Percentiles rank a stretch among this genome's conserved stretches.
Conservation (phyloP, 176 grass and related monocot genomes). For the Leersia perrieri region DNA sequence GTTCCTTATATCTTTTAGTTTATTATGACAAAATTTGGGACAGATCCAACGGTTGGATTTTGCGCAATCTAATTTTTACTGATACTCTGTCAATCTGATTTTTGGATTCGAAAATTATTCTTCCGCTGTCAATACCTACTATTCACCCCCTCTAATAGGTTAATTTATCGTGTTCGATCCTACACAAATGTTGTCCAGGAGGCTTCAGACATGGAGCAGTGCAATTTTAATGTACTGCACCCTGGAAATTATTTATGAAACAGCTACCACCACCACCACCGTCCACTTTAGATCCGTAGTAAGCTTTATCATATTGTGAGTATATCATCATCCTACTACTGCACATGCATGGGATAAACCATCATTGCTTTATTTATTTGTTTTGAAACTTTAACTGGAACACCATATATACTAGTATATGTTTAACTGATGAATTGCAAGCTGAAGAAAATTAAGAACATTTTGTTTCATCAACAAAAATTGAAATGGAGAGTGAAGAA, state of each 20-base stretch:
- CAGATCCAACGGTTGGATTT: no score
- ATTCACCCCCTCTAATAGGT: no score
- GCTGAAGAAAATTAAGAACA: no score
- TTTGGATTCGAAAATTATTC: no score
- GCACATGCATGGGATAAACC: not conserved
- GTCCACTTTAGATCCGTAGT: constrained; percentile 11
- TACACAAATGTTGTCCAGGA: constrained; percentile 9
- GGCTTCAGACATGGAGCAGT: constrained; percentile 15
- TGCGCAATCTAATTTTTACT: no score
- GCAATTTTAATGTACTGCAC: constrained; percentile 31
- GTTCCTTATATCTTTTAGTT: no score
- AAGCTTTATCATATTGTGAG: not conserved
- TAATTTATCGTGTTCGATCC: no score
- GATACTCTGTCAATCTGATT: no score
- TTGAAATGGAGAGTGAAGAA: not conserved
- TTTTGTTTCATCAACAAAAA: no score
- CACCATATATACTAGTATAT: no score
- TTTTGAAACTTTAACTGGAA: not conserved
- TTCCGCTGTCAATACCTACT: no score
- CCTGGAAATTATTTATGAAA: constrained; percentile 32
- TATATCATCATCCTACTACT: not conserved
- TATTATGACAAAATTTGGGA: no score
- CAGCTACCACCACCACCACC: constrained; percentile 22
- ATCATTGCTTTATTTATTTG: not conserved
- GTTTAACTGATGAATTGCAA: not conserved